A percentile compares a stretch with the other conserved stretches of the same genome.
These are phyloP conservation scores for Nymphaea colorata DNA, from an alignment of 164 flowering plant genomes.

Conservation along the genomic window DNA sequence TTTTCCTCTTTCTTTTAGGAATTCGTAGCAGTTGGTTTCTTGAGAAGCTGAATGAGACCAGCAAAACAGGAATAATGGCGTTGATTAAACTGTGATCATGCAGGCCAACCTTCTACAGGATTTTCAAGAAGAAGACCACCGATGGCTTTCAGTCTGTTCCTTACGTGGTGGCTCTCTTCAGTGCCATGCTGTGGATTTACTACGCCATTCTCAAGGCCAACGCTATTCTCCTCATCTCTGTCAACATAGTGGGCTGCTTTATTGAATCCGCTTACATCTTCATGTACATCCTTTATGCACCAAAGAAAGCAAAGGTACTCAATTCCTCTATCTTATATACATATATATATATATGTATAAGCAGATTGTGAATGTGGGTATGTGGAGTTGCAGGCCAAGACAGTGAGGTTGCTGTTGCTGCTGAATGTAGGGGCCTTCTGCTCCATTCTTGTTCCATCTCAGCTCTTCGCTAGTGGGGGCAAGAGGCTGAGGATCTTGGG, in stretches of 20 bases:
- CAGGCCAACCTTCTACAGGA: conserved; percentile 46
- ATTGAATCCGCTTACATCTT: conserved; percentile 28
- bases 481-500: conserved; percentile 41
- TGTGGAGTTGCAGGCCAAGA: conserved; percentile 23
- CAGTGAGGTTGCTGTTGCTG: conserved; percentile 31
- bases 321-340: not conserved
- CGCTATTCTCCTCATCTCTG: conserved; percentile 24
- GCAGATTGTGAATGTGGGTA: not conserved
- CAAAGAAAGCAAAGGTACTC: conserved; percentile 30
- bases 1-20: not conserved
- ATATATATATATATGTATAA: not conserved
- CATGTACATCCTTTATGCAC: conserved; percentile 27
- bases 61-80: not conserved
- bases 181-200: conserved; percentile 53
- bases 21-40: not conserved
- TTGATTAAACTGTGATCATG: not conserved
- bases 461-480: conserved; percentile 23
- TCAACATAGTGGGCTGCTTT: conserved; percentile 34
- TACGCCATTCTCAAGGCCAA: conserved; percentile 10
- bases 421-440: conserved; percentile 43
- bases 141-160: conserved; percentile 52
- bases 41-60: too few relatives aligned
- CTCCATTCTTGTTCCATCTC: conserved; percentile 26
- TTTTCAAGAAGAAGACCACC: conserved; percentile 40
- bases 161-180: conserved; percentile 41